Percentiles rank a stretch among this genome's conserved stretches.
Conservation (phyloP, 2,329 filamentous ascomycete genomes). For the Immersiporthe knoxdaviesiana region DNA sequence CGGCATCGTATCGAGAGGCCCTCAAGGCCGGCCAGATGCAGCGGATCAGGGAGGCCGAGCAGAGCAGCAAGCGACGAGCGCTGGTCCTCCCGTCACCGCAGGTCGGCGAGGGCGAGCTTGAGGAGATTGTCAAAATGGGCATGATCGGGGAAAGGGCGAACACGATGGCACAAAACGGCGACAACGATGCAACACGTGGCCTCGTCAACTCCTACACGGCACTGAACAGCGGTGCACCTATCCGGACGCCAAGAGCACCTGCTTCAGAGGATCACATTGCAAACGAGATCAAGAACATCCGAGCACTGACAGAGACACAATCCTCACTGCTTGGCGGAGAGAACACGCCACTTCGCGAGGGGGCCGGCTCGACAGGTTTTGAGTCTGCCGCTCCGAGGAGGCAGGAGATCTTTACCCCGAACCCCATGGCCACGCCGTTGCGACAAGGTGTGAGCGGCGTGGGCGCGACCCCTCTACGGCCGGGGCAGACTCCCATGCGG, state of each 20-base stretch:
- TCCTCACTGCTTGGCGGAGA: slow-evolving; percentile 93
- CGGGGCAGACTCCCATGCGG: slow-evolving; percentile 81
- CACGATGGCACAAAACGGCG: slow-evolving; percentile 72
- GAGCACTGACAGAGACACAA: slow-evolving; percentile 88
- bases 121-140: slow-evolving; percentile 99
- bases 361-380: slow-evolving; percentile 81
- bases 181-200: slow-evolving; percentile 83
- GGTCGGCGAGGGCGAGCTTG: slow-evolving; percentile 88
- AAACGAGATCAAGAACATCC: slow-evolving; percentile 94
- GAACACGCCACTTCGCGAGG: slow-evolving; percentile 86
- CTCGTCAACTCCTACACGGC: slow-evolving; percentile 85
- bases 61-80: slow-evolving; percentile 87
- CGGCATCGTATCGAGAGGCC: slow-evolving; percentile 81
- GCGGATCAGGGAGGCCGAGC: slow-evolving; percentile 92
- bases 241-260: slow-evolving; percentile 87
- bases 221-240: slow-evolving; percentile 80
- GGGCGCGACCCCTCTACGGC: slow-evolving; percentile 68
- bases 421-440: slow-evolving; percentile 90
- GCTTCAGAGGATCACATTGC: slow-evolving; percentile 94
- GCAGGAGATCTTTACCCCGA: slow-evolving; percentile 86
- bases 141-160: slow-evolving; percentile 88
- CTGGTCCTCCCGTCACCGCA: slow-evolving; percentile 88
- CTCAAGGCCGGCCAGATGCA: slow-evolving; percentile 93
- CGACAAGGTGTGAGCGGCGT: slow-evolving; percentile 64
- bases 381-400: slow-evolving; percentile 80